These are phyloP conservation scores for Rhodomyrtus tomentosa DNA, from an alignment of 345 rosid species.

Conservation along the genomic window DNA sequence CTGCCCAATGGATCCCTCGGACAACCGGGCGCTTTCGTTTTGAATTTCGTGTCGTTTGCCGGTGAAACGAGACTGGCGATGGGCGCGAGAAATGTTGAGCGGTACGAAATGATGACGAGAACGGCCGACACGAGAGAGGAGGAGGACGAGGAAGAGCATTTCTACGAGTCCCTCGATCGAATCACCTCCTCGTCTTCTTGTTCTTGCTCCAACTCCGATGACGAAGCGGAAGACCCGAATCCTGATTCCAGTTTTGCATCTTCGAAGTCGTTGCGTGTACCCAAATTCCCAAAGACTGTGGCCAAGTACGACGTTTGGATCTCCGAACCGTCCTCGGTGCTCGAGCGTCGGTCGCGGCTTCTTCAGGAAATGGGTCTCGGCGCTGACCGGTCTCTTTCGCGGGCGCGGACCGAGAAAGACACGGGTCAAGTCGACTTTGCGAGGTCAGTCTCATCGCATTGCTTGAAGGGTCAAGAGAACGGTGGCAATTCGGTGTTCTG, in stretches of 20 bases:
- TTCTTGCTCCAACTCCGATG: constrained; percentile 22
- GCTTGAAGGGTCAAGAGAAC: background rate
- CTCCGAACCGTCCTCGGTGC: constrained; percentile 31
- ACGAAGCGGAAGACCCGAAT: constrained; percentile 14
- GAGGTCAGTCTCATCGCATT: constrained; percentile 3
- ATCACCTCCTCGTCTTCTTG: constrained; percentile 9
- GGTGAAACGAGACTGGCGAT: background rate
- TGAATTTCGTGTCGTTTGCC: background rate
- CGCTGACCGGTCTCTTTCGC: background rate
- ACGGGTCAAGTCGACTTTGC: constrained; percentile 1
- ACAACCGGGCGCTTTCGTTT: background rate
- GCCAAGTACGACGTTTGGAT: constrained; percentile 33
- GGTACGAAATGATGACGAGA: background rate
- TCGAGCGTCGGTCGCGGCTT: constrained; percentile 29
- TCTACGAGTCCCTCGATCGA: constrained; percentile 33
- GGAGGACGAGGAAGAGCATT: constrained; percentile 26
- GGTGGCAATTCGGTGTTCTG: constrained; percentile 5
- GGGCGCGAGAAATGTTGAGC: background rate
- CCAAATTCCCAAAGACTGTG: constrained; percentile 3
- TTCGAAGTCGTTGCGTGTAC: background rate
- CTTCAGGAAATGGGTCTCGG: constrained; percentile 27
- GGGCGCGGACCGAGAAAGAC: background rate
- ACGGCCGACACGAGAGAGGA: constrained; percentile 16
- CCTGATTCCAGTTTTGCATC: constrained; percentile 10
- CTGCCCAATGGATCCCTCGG: background rate